phyloP scores from a whole-genome alignment of 768 basidiomycete species.

The Melanogaster broomeanus region DNA sequence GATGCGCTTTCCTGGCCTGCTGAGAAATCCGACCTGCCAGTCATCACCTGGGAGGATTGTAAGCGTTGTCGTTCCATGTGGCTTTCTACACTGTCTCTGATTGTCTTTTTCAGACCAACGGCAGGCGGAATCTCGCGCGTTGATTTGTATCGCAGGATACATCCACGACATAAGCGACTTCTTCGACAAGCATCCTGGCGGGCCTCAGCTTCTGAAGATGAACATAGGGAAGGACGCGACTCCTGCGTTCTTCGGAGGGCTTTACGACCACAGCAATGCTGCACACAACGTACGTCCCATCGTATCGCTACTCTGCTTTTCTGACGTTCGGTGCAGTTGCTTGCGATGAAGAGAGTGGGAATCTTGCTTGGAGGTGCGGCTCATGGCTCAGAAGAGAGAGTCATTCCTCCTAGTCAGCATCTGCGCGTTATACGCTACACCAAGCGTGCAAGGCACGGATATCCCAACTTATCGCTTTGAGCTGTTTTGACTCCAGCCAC shows the following conservation, averaged over 20 bases:
- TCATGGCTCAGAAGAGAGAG: conserved; percentile 53
- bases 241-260: conserved; percentile 88
- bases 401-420: conserved; percentile 65
- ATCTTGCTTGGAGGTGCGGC: conserved; percentile 47
- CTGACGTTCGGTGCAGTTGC: not conserved
- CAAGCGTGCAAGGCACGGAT: conserved; percentile 42
- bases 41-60: conserved; percentile 86
- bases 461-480: conserved; percentile 6
- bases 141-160: conserved; percentile 87
- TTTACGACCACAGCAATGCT: conserved; percentile 82
- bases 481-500: not conserved
- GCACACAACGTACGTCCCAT: conserved; percentile 68
- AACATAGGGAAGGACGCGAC: conserved; percentile 89
- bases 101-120: conserved; percentile 57
- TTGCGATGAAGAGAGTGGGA: conserved; percentile 49
- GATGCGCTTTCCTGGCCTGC: conserved; percentile 76
- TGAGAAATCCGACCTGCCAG: conserved; percentile 70
- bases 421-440: conserved; percentile 60
- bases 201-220: conserved; percentile 74
- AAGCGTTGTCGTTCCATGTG: conserved; percentile 24
- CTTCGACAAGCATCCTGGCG: conserved; percentile 88
- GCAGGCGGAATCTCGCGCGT: conserved; percentile 73
- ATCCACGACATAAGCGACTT: conserved; percentile 84
- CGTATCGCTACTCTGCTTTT: not conserved
- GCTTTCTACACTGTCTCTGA: not conserved